A percentile compares a stretch with the other conserved stretches of the same genome.
Evolutionary conservation across 164 flowering plant genomes (phyloP).

Genomic region (Dillenia turbinata): DNA sequence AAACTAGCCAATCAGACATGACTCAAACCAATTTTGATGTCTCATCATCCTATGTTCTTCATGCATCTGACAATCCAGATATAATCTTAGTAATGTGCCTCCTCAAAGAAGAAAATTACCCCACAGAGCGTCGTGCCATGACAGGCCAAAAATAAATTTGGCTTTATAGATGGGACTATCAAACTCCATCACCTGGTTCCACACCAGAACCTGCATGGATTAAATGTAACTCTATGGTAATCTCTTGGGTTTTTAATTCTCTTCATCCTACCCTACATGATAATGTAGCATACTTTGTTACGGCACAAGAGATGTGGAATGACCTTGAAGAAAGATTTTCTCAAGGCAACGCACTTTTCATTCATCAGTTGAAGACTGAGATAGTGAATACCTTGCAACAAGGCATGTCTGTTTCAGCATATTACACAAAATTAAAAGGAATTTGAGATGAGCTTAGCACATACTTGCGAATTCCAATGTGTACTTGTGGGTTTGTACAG

Average conservation of each 20-base stretch:
- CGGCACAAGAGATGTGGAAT: conserved; percentile 4
- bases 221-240: not conserved
- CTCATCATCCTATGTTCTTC: too few species aligned
- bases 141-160: too few species aligned
- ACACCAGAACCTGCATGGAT: not conserved
- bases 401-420: not conserved
- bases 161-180: too few species aligned
- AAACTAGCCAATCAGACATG: too few species aligned
- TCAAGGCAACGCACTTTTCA: not conserved
- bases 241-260: conserved; percentile 6
- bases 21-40: too few species aligned
- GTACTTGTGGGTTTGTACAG: conserved; percentile 2
- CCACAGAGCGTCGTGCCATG: too few species aligned
- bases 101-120: too few species aligned
- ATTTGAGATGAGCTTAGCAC: conserved; percentile 5
- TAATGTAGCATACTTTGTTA: not conserved
- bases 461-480: not conserved
- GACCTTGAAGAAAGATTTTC: conserved; percentile 6
- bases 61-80: too few species aligned
- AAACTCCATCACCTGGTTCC: too few species aligned
- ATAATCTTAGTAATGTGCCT: too few species aligned
- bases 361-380: not conserved
- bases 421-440: conserved; percentile 7
- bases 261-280: not conserved
- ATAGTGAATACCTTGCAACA: not conserved